phyloP scores from a whole-genome alignment of 1,284 basidiomycete genomes.

The Puccinia triticina region DNA sequence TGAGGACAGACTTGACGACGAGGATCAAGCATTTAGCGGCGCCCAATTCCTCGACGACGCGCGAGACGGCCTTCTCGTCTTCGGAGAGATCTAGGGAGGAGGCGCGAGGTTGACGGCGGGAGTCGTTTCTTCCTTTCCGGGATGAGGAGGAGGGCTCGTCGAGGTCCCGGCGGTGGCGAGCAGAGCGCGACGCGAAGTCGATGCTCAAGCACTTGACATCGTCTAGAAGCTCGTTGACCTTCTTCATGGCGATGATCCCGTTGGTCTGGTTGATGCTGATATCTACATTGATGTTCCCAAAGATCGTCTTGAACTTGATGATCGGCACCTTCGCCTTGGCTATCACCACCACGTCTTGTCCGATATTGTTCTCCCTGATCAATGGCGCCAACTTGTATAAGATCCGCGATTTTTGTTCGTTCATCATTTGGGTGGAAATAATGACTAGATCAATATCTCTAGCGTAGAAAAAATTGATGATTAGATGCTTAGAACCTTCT shows the following conservation, averaged over 20 bases:
- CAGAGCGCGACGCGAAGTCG: slow-evolving; percentile 39
- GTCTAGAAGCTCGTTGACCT: slow-evolving; percentile 30
- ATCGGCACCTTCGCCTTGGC: slow-evolving; percentile 89
- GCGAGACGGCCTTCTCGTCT: slow-evolving; percentile 20
- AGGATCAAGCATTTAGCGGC: slow-evolving; percentile 68
- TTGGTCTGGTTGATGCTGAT: slow-evolving; percentile 59
- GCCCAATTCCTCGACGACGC: slow-evolving; percentile 52
- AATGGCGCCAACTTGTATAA: slow-evolving; percentile 62
- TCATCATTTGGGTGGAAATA: slow-evolving; percentile 59
- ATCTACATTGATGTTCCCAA: slow-evolving; percentile 63
- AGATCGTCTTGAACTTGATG: slow-evolving; percentile 82
- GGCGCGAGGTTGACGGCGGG: neutral
- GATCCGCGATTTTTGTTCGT: slow-evolving; percentile 59
- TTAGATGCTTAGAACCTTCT: slow-evolving; percentile 65
- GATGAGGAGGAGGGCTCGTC: neutral
- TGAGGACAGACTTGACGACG: slow-evolving; percentile 85
- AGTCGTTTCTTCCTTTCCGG: neutral
- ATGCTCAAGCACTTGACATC: slow-evolving; percentile 23
- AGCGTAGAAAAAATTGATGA: slow-evolving; percentile 44
- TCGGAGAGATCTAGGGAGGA: neutral
- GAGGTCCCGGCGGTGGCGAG: slow-evolving; percentile 37
- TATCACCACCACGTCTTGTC: slow-evolving; percentile 74
- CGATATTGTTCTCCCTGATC: slow-evolving; percentile 63
- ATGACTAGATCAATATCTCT: slow-evolving; percentile 68
- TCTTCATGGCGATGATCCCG: slow-evolving; percentile 32